phyloP scores from a whole-genome alignment of 192 early-diverging fungal genomes.

The Dissophora ornata region DNA sequence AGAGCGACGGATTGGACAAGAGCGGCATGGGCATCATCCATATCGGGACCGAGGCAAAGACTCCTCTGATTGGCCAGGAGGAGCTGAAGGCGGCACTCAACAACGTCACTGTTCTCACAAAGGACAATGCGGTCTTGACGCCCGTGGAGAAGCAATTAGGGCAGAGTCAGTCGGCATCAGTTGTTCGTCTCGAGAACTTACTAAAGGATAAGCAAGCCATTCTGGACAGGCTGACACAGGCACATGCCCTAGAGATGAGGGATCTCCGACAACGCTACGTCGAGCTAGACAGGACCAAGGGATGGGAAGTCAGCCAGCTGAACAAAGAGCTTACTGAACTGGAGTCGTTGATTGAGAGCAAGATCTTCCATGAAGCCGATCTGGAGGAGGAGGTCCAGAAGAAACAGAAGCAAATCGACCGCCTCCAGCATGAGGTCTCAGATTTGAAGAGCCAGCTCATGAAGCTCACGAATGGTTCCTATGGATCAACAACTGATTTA shows the following conservation, averaged over 20 bases:
- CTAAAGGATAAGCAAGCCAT: slow-evolving; percentile 59
- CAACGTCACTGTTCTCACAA: slow-evolving; percentile 38
- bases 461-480: slow-evolving; percentile 22
- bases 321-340: slow-evolving; percentile 75
- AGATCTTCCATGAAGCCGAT: slow-evolving; percentile 79
- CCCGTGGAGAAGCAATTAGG: slow-evolving; percentile 16
- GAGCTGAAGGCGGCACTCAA: slow-evolving; percentile 53
- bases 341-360: slow-evolving; percentile 78
- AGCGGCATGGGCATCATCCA: slow-evolving; percentile 18
- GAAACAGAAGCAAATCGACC: slow-evolving; percentile 57
- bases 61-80: slow-evolving; percentile 56
- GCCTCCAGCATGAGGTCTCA: slow-evolving; percentile 59
- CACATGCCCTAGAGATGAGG: slow-evolving; percentile 64
- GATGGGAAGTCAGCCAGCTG: slow-evolving; percentile 66
- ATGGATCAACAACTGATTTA: slow-evolving; percentile 2
- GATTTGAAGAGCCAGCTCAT: slow-evolving; percentile 63
- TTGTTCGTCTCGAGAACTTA: slow-evolving; percentile 47
- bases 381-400: slow-evolving; percentile 67
- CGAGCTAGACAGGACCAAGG: slow-evolving; percentile 69
- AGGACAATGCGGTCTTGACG: slow-evolving; percentile 26
- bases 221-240: slow-evolving; percentile 56
- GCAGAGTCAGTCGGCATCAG: slow-evolving; percentile 34
- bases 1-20: slow-evolving; percentile 21
- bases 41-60: slow-evolving; percentile 31
- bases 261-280: slow-evolving; percentile 61